Percentiles rank a stretch among this genome's conserved stretches.
phyloP scores from a whole-genome alignment of 129 eudicot genomes.

The Logfia minima region DNA sequence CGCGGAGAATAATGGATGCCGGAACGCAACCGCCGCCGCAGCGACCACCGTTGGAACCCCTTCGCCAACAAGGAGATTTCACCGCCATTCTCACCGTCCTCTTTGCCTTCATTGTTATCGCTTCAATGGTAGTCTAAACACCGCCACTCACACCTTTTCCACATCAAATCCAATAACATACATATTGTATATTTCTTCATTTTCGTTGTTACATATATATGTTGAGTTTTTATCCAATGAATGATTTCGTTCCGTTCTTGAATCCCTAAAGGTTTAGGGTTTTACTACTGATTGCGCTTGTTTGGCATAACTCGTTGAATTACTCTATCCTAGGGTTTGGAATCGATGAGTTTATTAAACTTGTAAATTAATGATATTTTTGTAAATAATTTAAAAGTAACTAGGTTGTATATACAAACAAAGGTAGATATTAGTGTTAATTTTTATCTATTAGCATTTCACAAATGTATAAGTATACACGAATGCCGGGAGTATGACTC shows the following conservation, averaged over 20 bases:
- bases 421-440: not conserved
- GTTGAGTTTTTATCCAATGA: not conserved
- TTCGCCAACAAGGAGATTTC: constrained; percentile 43
- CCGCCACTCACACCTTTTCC: not conserved
- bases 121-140: constrained; percentile 31
- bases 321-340: not conserved
- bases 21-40: constrained; percentile 30
- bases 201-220: not conserved
- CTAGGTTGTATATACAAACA: not conserved
- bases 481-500: not conserved
- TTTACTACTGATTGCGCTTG: constrained; percentile 16
- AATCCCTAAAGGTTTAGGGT: constrained; percentile 13
- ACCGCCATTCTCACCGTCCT: constrained; percentile 42
- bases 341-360: no score
- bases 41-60: constrained; percentile 35
- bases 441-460: not conserved
- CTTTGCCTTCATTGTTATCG: constrained; percentile 35
- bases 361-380: not conserved
- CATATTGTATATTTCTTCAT: not conserved
- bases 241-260: not conserved
- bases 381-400: not conserved
- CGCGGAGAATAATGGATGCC: constrained; percentile 20
- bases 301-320: not conserved
- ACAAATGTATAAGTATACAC: not conserved
- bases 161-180: not conserved